Conservation (phyloP, 1,139 yeast genomes). For the Magnusiomyces magnusii region DNA sequence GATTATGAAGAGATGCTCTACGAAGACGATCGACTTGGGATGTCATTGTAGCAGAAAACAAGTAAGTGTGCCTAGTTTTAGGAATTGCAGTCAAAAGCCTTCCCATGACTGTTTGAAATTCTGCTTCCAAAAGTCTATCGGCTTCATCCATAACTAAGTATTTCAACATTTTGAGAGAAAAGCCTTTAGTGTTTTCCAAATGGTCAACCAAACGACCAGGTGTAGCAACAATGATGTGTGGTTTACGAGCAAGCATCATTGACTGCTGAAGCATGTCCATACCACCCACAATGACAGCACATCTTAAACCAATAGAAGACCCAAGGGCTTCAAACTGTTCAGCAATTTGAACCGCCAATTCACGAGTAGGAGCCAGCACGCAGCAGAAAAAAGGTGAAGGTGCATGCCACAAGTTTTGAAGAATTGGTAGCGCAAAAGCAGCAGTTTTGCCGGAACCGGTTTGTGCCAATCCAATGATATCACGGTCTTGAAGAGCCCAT, state of each 20-base stretch:
- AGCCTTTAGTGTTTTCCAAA: constrained; percentile 90
- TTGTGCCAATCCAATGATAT: constrained; percentile 89
- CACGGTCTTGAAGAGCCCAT: constrained; percentile 85
- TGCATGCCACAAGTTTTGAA: constrained; percentile 83
- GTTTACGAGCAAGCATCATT: constrained; percentile 84
- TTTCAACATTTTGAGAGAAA: constrained; percentile 68
- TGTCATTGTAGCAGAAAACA: constrained; percentile 96
- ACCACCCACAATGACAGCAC: constrained; percentile 91
- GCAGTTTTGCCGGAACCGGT: constrained; percentile 92
- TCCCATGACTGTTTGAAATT: constrained; percentile 91
- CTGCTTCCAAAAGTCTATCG: constrained; percentile 91
- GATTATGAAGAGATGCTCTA: constrained; percentile 82
- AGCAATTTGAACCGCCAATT: constrained; percentile 90
- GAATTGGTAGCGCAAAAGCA: constrained; percentile 81
- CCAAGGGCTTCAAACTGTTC: constrained; percentile 96
- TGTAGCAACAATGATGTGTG: constrained; percentile 91
- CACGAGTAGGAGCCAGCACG: constrained; percentile 94
- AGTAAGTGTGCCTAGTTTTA: constrained; percentile 71
- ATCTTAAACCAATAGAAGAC: constrained; percentile 76
- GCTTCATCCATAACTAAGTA: constrained; percentile 96
- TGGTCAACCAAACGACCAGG: constrained; percentile 97
- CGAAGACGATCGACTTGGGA: constrained; percentile 90
- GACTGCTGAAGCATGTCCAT: constrained; percentile 99
- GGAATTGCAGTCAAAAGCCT: constrained; percentile 82
- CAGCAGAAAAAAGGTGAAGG: constrained; percentile 85